Conservation (phyloP, 768 basidiomycete species). For the Pleurotus cornucopiae region DNA sequence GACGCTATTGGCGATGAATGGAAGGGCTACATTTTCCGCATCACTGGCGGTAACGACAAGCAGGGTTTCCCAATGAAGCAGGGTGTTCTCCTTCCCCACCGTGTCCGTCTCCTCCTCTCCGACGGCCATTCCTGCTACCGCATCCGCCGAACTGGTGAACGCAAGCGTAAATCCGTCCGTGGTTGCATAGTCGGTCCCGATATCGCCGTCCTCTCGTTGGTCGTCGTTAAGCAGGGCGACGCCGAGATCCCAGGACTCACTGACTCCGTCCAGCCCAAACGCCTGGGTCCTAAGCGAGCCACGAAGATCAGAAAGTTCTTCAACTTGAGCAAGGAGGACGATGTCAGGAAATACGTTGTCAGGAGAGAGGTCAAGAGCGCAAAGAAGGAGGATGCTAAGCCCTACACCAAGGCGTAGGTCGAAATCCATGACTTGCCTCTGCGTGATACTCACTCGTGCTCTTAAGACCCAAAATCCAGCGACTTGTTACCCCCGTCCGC, state of each 20-base stretch:
- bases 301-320: conserved; percentile 98
- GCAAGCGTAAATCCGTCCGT: conserved; percentile 98
- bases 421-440: not conserved
- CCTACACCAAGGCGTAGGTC: conserved; percentile 94
- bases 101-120: conserved; percentile 89
- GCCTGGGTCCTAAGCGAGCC: conserved; percentile 95
- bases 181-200: conserved; percentile 98
- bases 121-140: conserved; percentile 99
- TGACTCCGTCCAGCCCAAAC: conserved; percentile 88
- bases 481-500: conserved; percentile 91
- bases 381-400: conserved; percentile 90
- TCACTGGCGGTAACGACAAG: conserved; percentile 98
- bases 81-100: conserved; percentile 91
- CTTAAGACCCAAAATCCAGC: conserved; percentile 89
- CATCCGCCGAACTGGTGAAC: conserved; percentile 85
- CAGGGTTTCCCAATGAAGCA: conserved; percentile 99
- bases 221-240: conserved; percentile 97
- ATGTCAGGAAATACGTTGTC: conserved; percentile 97
- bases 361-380: conserved; percentile 82
- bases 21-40: conserved; percentile 94
- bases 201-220: conserved; percentile 89
- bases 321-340: conserved; percentile 96
- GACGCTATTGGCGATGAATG: conserved; percentile 93
- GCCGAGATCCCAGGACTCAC: conserved; percentile 87
- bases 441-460: not conserved